Conservation (phyloP, 2,329 filamentous ascomycete species). For the Pyrenophora graminea region DNA sequence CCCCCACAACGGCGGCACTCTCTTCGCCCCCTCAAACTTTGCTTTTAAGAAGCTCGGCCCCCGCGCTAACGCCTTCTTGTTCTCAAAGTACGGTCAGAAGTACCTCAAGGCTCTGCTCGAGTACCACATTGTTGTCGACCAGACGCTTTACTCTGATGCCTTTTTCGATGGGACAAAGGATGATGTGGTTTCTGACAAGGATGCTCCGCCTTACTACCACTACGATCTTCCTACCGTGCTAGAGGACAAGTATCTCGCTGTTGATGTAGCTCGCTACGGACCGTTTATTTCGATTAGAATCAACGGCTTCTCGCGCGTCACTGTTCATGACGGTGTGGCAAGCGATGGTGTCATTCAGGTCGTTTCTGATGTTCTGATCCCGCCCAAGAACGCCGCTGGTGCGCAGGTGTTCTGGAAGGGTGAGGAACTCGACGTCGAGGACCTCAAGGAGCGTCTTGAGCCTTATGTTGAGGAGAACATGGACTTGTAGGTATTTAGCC, state of each 20-base stretch:
- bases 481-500: slow-evolving; percentile 31
- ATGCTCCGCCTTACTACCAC: slow-evolving; percentile 57
- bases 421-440: slow-evolving; percentile 63
- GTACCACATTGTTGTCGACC: slow-evolving; percentile 76
- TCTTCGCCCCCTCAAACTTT: slow-evolving; percentile 80
- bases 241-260: slow-evolving; percentile 64
- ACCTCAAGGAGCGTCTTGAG: slow-evolving; percentile 59
- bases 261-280: slow-evolving; percentile 73
- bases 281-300: slow-evolving; percentile 72
- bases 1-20: slow-evolving; percentile 66
- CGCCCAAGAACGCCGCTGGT: slow-evolving; percentile 61
- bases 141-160: slow-evolving; percentile 82
- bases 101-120: slow-evolving; percentile 78
- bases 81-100: slow-evolving; percentile 72
- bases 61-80: slow-evolving; percentile 79
- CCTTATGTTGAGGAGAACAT: slow-evolving; percentile 39
- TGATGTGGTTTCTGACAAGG: slow-evolving; percentile 22
- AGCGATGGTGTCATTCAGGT: slow-evolving; percentile 84
- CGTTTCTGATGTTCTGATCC: slow-evolving; percentile 72
- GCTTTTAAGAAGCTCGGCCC: slow-evolving; percentile 79
- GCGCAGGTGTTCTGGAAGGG: slow-evolving; percentile 46
- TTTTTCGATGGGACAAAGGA: slow-evolving; percentile 62
- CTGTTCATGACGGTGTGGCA: slow-evolving; percentile 70
- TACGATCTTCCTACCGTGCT: slow-evolving; percentile 76
- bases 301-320: slow-evolving; percentile 72